Evolutionary conservation across 768 basidiomycete species (phyloP).

Genomic region (Pulveroboletus sp.): DNA sequence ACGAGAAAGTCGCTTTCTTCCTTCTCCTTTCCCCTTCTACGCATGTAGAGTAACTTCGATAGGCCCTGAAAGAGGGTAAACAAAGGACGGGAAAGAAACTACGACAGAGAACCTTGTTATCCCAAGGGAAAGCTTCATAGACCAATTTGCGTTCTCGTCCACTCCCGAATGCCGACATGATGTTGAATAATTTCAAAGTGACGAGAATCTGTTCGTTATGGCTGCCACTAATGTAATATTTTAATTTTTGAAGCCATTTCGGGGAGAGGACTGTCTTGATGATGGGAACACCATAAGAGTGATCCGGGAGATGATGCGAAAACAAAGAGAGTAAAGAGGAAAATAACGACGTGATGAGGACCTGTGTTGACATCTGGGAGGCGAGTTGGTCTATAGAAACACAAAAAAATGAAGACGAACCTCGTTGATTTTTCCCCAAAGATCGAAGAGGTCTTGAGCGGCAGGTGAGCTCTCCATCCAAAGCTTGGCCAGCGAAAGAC

Average conservation of each 20-base stretch:
- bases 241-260: conserved; percentile 51
- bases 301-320: conserved; percentile 65
- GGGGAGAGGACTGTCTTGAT: conserved; percentile 56
- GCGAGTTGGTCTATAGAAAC: neutral
- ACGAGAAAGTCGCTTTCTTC: conserved; percentile 37
- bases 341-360: conserved; percentile 48
- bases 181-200: conserved; percentile 58
- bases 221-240: conserved; percentile 55
- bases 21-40: conserved; percentile 50
- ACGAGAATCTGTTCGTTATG: conserved; percentile 64
- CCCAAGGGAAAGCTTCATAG: conserved; percentile 73
- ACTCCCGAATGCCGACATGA: conserved; percentile 58
- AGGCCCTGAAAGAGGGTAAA: conserved; percentile 42
- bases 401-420: conserved; percentile 33
- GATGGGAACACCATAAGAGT: conserved; percentile 57
- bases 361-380: conserved; percentile 38
- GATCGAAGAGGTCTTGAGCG: conserved; percentile 54
- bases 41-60: conserved; percentile 64
- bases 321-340: conserved; percentile 58
- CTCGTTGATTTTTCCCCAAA: conserved; percentile 53
- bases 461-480: conserved; percentile 60
- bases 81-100: neutral
- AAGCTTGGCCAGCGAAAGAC: conserved; percentile 52
- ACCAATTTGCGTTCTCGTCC: conserved; percentile 60
- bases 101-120: conserved; percentile 51